Percentiles rank a stretch among this genome's conserved stretches.
Evolutionary conservation across 2,329 filamentous ascomycete species (phyloP).

Genomic region (Arthrobotrys conoides): DNA sequence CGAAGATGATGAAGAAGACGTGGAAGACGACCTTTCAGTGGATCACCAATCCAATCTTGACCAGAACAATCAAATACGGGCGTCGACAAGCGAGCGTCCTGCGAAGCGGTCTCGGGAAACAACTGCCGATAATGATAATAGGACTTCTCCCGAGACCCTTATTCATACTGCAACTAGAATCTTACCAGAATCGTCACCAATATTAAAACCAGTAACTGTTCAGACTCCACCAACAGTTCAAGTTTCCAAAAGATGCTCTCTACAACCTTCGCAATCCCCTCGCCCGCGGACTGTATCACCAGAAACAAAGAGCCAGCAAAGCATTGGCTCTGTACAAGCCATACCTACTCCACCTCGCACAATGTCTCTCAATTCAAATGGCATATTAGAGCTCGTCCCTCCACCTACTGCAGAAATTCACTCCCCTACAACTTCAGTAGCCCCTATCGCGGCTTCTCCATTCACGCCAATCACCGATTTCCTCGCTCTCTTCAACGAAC

Average conservation of each 20-base stretch:
- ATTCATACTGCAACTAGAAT: background rate
- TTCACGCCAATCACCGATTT: background rate
- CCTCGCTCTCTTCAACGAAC: background rate
- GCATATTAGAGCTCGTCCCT: constrained; percentile 20
- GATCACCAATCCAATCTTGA: background rate
- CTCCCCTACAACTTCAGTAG: background rate
- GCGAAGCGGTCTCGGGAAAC: background rate
- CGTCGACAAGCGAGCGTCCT: background rate
- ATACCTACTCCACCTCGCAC: background rate
- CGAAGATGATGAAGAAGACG: constrained; percentile 2
- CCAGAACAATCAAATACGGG: background rate
- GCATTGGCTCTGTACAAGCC: background rate
- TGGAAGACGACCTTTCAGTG: background rate
- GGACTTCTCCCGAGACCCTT: background rate
- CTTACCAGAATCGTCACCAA: background rate
- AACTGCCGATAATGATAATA: background rate
- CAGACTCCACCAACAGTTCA: background rate
- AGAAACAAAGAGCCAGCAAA: background rate
- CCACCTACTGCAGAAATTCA: background rate
- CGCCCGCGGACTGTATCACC: background rate
- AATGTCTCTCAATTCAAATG: constrained; percentile 22
- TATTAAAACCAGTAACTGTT: background rate
- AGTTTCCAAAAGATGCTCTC: background rate
- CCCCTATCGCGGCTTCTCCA: constrained; percentile 2
- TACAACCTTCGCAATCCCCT: background rate